Evolutionary conservation across 208 protist genomes (phyloP).

Genomic region (Trypanosoma melophagium): DNA sequence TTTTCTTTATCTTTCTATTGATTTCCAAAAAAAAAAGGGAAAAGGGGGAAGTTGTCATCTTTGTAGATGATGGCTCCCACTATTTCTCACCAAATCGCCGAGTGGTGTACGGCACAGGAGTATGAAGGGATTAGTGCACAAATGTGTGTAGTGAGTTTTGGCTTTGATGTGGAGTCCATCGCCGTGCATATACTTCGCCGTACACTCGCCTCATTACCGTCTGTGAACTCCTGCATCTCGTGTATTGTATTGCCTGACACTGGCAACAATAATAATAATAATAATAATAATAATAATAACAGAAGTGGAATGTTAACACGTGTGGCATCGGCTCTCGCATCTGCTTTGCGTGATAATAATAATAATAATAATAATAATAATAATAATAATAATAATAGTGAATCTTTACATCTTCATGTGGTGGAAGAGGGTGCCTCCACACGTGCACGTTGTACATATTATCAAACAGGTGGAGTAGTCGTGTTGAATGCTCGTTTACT

Average conservation of each 20-base stretch:
- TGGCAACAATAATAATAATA: too few relatives aligned
- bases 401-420: conserved; percentile 37
- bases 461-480: conserved; percentile 63
- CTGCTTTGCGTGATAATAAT: conserved; percentile 18
- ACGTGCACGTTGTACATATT: conserved; percentile 62
- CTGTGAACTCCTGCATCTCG: conserved; percentile 83
- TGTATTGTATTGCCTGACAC: conserved; percentile 94
- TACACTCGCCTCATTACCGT: conserved; percentile 1
- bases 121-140: conserved; percentile 49
- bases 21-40: too few relatives aligned
- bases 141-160: conserved; percentile 62
- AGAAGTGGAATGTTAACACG: conserved; percentile 85
- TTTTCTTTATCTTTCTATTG: background rate
- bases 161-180: conserved; percentile 61
- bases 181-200: conserved; percentile 28
- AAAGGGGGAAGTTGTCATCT: too few relatives aligned
- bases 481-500: conserved; percentile 59
- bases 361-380: background rate
- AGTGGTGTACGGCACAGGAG: conserved; percentile 31
- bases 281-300: too few relatives aligned
- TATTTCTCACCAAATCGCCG: conserved; percentile 38
- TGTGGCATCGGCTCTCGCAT: conserved; percentile 66
- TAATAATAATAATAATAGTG: background rate
- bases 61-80: conserved; percentile 8
- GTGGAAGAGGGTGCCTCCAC: conserved; percentile 64